Percentiles rank a stretch among this genome's conserved stretches.
Conservation (phyloP, 23 red algal genomes). For the Gracilaria domingensis region DNA sequence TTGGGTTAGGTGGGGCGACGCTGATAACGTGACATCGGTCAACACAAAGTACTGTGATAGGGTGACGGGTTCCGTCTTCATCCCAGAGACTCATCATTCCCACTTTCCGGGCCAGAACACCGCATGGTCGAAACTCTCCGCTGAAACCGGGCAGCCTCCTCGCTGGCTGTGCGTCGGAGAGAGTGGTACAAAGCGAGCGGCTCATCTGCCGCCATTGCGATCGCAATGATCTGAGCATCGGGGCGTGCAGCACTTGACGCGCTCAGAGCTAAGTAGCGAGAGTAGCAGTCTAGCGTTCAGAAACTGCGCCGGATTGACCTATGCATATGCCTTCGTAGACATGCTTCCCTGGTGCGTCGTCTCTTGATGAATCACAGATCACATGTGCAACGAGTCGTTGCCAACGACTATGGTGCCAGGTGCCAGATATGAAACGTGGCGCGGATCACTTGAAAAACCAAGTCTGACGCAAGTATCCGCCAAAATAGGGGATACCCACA, state of each 20-base stretch:
- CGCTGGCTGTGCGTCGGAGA: slow-evolving; percentile 7
- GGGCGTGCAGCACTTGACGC: not conserved
- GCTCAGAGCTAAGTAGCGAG: not conserved
- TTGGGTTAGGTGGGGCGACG: slow-evolving; percentile 62
- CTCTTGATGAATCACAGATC: no score
- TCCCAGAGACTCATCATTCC: slow-evolving; percentile 97
- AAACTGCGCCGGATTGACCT: no score
- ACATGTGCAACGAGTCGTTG: no score
- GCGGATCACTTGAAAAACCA: no score
- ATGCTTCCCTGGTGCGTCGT: no score
- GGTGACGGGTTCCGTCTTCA: slow-evolving; percentile 64
- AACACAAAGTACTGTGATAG: slow-evolving; percentile 87
- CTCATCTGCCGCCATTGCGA: not conserved
- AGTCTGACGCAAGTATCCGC: no score
- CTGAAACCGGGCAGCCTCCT: slow-evolving; percentile 19
- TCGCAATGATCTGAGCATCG: slow-evolving; percentile 15
- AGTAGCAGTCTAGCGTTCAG: no score
- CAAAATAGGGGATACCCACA: no score
- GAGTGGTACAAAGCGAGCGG: slow-evolving; percentile 20
- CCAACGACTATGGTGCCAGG: no score
- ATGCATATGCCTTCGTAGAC: no score
- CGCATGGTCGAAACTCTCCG: slow-evolving; percentile 72
- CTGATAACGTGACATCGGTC: slow-evolving; percentile 91
- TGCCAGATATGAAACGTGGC: no score
- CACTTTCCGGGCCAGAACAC: slow-evolving; percentile 88